These are phyloP conservation scores for Mentha longifolia DNA, from an alignment of 257 asterid genomes.

Conservation along the genomic window DNA sequence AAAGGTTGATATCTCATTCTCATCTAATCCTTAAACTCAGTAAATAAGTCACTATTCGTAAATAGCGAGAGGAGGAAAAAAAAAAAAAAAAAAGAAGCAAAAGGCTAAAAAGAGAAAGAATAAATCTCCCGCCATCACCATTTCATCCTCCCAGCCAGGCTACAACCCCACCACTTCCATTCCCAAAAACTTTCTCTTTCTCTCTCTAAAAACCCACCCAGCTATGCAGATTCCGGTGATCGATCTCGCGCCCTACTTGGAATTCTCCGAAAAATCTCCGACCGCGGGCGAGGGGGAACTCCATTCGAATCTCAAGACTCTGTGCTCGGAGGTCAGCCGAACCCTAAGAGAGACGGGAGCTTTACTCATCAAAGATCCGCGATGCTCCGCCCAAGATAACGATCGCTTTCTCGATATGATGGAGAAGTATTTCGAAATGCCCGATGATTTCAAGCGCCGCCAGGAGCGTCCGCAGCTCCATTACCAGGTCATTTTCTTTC, in stretches of 20 bases:
- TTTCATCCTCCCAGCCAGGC: not conserved
- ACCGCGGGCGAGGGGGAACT: constrained; percentile 31
- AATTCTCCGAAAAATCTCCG: constrained; percentile 31
- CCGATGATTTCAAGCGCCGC: constrained; percentile 75
- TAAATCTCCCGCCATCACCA: constrained; percentile 43
- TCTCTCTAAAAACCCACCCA: constrained; percentile 28
- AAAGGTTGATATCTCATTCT: no score
- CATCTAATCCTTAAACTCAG: no score
- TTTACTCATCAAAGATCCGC: constrained; percentile 87
- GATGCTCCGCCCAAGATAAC: constrained; percentile 82
- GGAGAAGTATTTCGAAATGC: constrained; percentile 86
- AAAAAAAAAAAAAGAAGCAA: no score
- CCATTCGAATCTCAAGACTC: constrained; percentile 50
- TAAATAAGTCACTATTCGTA: no score
- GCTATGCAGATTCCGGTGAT: constrained; percentile 72
- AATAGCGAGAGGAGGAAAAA: no score
- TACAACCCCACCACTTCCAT: constrained; percentile 20
- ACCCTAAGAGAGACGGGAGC: constrained; percentile 95
- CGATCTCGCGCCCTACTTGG: constrained; percentile 74
- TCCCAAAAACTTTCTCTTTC: not conserved
- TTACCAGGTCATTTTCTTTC: constrained; percentile 64
- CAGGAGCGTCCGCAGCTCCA: constrained; percentile 94
- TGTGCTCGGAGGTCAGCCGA: constrained; percentile 84
- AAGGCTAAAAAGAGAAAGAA: not conserved
- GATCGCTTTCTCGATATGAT: constrained; percentile 89